Conservation (phyloP, 768 basidiomycete species). For the Lepiota venenata region DNA sequence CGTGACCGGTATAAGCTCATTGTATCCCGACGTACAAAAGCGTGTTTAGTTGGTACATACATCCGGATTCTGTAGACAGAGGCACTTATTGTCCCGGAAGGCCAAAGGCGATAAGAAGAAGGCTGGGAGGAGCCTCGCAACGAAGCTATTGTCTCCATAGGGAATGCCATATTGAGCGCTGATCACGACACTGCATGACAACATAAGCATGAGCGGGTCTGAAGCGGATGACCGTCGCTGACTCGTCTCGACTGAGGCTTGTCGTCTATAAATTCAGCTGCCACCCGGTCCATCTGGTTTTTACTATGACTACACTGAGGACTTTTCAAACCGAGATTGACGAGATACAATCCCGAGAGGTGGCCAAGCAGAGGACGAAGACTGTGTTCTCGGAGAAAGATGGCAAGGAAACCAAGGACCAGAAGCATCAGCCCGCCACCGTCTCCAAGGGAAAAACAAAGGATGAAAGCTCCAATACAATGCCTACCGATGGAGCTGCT, state of each 20-base stretch:
- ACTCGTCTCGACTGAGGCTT: not conserved
- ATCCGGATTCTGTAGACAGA: no score
- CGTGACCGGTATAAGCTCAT: not conserved
- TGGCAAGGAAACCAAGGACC: constrained; percentile 29
- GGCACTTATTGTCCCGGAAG: no score
- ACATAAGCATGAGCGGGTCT: not conserved
- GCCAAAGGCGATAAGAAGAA: not conserved
- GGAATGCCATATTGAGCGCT: constrained; percentile 1
- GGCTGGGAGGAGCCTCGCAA: no score
- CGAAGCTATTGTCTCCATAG: not conserved
- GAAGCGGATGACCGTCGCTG: not conserved
- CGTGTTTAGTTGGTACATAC: no score
- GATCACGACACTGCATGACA: constrained; percentile 7
- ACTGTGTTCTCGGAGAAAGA: constrained; percentile 18
- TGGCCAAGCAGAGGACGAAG: constrained; percentile 52
- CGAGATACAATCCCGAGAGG: constrained; percentile 66
- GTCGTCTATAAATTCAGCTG: not conserved
- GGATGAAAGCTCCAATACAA: constrained; percentile 24
- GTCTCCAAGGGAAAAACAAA: constrained; percentile 40
- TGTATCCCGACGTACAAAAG: no score
- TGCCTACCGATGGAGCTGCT: not conserved
- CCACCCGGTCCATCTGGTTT: not conserved
- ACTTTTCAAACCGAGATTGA: constrained; percentile 77
- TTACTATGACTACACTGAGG: constrained; percentile 50
- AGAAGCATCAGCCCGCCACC: constrained; percentile 32